phyloP scores from a whole-genome alignment of 306 rosid species.

The Quercus alba region DNA sequence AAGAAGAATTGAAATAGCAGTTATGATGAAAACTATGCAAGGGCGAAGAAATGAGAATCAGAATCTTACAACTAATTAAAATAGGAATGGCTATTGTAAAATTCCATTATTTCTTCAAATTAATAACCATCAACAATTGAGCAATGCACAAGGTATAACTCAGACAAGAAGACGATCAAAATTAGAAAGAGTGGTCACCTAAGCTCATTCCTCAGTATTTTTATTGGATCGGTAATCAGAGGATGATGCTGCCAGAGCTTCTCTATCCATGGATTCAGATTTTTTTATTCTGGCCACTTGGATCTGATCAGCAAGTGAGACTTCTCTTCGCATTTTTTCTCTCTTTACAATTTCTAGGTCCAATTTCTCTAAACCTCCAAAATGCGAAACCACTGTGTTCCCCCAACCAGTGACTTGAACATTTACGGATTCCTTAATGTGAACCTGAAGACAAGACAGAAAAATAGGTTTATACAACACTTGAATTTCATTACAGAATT shows the following conservation, averaged over 20 bases:
- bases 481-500: background rate
- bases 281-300: slow-evolving; percentile 56
- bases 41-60: background rate
- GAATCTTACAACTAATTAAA: background rate
- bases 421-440: slow-evolving; percentile 26
- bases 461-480: slow-evolving; percentile 1
- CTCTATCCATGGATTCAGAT: slow-evolving; percentile 28
- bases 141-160: background rate
- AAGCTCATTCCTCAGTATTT: slow-evolving; percentile 3
- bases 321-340: slow-evolving; percentile 45
- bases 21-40: background rate
- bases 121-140: too few species aligned
- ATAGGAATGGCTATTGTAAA: background rate
- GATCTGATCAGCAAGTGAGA: slow-evolving; percentile 79
- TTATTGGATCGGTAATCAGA: slow-evolving; percentile 6
- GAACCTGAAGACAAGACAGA: slow-evolving; percentile 40
- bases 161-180: background rate
- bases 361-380: slow-evolving; percentile 44
- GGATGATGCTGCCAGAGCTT: slow-evolving; percentile 24
- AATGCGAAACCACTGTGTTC: slow-evolving; percentile 24
- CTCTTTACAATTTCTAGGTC: slow-evolving; percentile 67
- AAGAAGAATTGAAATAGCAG: background rate
- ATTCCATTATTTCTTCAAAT: too few species aligned
- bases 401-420: slow-evolving; percentile 30
- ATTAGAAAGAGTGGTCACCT: slow-evolving; percentile 5